Conservation (phyloP, 23 red algal genomes). For the Rhodosorus marinus region DNA sequence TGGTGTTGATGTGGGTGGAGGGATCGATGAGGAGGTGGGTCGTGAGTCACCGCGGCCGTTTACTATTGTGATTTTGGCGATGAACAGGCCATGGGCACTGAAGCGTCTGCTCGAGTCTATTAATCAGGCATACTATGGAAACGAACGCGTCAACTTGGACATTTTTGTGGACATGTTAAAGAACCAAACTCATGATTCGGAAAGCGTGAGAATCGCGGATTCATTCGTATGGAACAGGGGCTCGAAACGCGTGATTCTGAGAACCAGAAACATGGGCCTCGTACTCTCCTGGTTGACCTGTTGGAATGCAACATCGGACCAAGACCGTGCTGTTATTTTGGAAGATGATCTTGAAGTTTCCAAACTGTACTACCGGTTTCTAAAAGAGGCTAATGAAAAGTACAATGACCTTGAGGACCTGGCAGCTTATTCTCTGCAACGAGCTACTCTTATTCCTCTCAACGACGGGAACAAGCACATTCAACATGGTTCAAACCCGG, state of each 20-base stretch:
- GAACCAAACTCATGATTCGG: constrained; percentile 5
- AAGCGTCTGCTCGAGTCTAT: constrained; percentile 24
- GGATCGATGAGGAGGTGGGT: too few relatives aligned
- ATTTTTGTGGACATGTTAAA: constrained; percentile 49
- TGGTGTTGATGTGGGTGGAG: too few relatives aligned
- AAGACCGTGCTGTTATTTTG: constrained; percentile 36
- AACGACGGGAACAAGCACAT: constrained; percentile 16
- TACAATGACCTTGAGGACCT: constrained; percentile 32
- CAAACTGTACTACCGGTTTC: constrained; percentile 29
- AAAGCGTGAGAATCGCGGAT: constrained; percentile 9
- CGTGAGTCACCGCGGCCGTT: too few relatives aligned
- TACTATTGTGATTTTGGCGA: constrained; percentile 50
- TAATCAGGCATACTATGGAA: constrained; percentile 14
- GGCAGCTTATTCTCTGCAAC: constrained; percentile 32
- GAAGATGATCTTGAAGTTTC: constrained; percentile 67
- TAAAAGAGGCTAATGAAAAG: constrained; percentile 24
- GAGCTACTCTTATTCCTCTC: constrained; percentile 12
- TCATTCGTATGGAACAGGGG: constrained; percentile 27
- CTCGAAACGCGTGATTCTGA: constrained; percentile 23
- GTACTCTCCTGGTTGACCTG: constrained; percentile 41
- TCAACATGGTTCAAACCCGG: constrained; percentile 1
- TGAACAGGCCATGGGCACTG: constrained; percentile 26
- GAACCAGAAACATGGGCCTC: constrained; percentile 21
- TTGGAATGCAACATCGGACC: constrained; percentile 46
- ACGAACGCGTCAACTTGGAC: constrained; percentile 34